Evolutionary conservation across 2,329 filamentous ascomycete genomes (phyloP), one percentile per base, ranked within the genome.

Genomic region (Colletotrichum tropicicola): DNA sequence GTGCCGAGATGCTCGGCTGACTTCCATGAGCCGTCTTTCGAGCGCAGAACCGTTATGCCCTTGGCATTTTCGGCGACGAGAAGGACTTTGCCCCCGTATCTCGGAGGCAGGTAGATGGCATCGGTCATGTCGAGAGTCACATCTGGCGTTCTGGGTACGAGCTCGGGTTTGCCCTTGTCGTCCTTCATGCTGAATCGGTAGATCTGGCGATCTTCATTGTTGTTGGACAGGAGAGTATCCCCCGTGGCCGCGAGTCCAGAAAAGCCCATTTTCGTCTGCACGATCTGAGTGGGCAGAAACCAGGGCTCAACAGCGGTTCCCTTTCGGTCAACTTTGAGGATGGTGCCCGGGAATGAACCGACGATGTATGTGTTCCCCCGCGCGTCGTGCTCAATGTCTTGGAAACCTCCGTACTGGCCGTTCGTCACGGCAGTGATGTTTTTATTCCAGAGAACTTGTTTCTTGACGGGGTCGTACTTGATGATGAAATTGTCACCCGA

Each of bases 11-110:
- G 73, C 68, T 78, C 73, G 3, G 78, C 78, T 3, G 68, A 68
- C 25, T 69, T 66, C 79, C 79, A 82, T 19, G 63, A 69, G 6
- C 67, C 71, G 32, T 80, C 74, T n/a, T 67, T 62, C 2, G 77
- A 79, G 12, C 72, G 67, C 15, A 81, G 57, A 17, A 81, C 78
- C 21, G 75, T 73, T 12, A 75, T 73, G 1, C 79, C 79, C 4
- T 66, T 54, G 3, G 28, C 48, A 23, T 75, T 70, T 60, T 75
- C 73, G 0, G 77, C 65, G 0, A 77, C 71, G 7, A 81, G 68
- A 6, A 80, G 61, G 3, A 81, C 73, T 5, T 59, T 76, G n/a
- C 73, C 71, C 5, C 66, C 68, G 59, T 77, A 80, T 17, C 69
- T 70, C 0, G 72, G 67, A 6, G 78, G 78, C 27, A 79, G 57